Evolutionary conservation across 495 filamentous ascomycete species (phyloP).

Genomic region (Trichodelitschia bisporula): DNA sequence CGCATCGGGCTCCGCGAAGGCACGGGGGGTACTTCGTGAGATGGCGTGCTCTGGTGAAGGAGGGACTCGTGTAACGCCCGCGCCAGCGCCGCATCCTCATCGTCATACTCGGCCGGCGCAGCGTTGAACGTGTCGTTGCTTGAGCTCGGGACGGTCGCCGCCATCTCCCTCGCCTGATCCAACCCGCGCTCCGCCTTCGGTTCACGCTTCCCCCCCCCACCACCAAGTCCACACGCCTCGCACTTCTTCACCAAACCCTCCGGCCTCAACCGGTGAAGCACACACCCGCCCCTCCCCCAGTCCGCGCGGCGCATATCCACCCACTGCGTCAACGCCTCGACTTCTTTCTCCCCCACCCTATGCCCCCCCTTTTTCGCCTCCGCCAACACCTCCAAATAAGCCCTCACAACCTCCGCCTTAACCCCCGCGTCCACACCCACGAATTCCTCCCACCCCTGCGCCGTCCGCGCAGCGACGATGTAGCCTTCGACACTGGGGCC

Average conservation of each 20-base stretch:
- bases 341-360: slow-evolving; percentile 22
- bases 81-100: slow-evolving; percentile 1
- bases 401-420: slow-evolving; percentile 26
- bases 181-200: background rate
- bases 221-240: too few relatives aligned
- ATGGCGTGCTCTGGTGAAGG: slow-evolving; percentile 3
- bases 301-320: slow-evolving; percentile 15
- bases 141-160: slow-evolving; percentile 2
- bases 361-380: slow-evolving; percentile 31
- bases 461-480: slow-evolving; percentile 43
- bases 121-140: background rate
- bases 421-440: slow-evolving; percentile 23
- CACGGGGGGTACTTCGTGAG: too few relatives aligned
- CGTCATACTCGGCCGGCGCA: slow-evolving; percentile 1
- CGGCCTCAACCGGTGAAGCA: slow-evolving; percentile 29
- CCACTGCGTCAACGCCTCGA: slow-evolving; percentile 7
- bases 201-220: too few relatives aligned
- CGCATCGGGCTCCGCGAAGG: too few relatives aligned
- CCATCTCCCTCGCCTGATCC: too few relatives aligned
- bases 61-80: background rate
- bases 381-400: slow-evolving; percentile 27
- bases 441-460: slow-evolving; percentile 44
- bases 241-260: too few relatives aligned
- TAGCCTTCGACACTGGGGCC: slow-evolving; percentile 40
- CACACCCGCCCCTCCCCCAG: slow-evolving; percentile 24